Base-by-base conservation (phyloP, 805 yeast species). In the Groenewaldozyma tartarivorans region DNA sequence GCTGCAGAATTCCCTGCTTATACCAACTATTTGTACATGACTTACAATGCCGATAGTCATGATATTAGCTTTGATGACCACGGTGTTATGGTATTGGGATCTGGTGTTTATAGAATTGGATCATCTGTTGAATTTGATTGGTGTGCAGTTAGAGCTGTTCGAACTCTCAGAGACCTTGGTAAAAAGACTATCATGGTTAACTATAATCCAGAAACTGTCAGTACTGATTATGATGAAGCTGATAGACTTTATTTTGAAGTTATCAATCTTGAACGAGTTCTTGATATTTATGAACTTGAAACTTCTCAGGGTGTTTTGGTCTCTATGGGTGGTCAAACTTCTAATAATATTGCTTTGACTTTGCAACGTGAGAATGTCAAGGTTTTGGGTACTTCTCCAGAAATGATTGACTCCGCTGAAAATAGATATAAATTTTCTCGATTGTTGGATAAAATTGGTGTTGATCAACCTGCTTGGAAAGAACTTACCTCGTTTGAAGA, bases 401-500 rank as follows among this genome's bases (percentile, higher is more conserved):
- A 85, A 63, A 87, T 86, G 95, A 92, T 90, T 62, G 98, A 90
- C 60, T 78, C 94, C 47, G 98, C 98, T 49, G 98, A 90, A 72
- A 88, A 90, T 68, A 78, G 98, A 69, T 88, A 86, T 75, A 90
- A 92, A 69, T 90, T 90, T 70, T 86, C 96, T 34, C 84, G 96
- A 67, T 87, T 90, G 94, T 74, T 90, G 67, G 98, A 90, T 65
- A 77, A 76, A 52, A 90, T 90, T 57, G 95, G 94, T 42, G 96
- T 90, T 49, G 98, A 90, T 67, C 98, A 90, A 68, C 98, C 98
- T 34, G 95, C 96, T 30, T 90, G 98, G 98, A 90, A 88, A 64
- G 98, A 90, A 65, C 75, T 90, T 55, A 87, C 97, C 29, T 84
- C 95, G 19, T 72, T 86, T 44, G 85, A 72, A 31, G 97, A 90